These are phyloP conservation scores for Colletotrichum trifolii DNA, from an alignment of 2,329 filamentous ascomycete genomes.

Conservation along the genomic window DNA sequence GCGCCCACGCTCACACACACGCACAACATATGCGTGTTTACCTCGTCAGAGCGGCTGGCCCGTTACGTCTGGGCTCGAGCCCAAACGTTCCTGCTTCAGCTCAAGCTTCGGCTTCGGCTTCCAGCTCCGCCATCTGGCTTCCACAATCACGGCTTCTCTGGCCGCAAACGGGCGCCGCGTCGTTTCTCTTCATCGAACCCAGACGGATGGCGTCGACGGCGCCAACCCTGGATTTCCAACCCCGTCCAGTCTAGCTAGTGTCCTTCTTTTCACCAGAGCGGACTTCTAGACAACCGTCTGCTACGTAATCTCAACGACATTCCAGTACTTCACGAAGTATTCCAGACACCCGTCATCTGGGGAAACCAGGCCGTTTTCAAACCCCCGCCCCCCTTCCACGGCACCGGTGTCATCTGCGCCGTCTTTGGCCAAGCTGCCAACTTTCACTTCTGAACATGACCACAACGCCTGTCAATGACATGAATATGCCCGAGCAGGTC, in stretches of 20 bases:
- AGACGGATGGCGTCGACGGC: conserved; percentile 11
- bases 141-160: no score
- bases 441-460: neutral
- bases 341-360: neutral
- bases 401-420: no score
- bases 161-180: conserved; percentile 25
- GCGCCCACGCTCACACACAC: neutral
- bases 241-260: neutral
- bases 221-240: conserved; percentile 6
- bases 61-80: conserved; percentile 20
- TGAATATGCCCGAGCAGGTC: no score
- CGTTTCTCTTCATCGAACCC: neutral
- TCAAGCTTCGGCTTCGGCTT: conserved; percentile 1
- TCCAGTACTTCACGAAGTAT: conserved; percentile 14
- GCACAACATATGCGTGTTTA: neutral
- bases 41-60: conserved; percentile 25
- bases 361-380: neutral
- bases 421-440: neutral
- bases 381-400: neutral
- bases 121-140: conserved; percentile 1
- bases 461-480: no score
- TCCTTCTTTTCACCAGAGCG: neutral
- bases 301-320: conserved; percentile 13
- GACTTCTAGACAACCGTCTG: neutral
- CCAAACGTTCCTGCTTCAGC: conserved; percentile 16